Evolutionary conservation across 371 early-diverging fungal species (phyloP), one percentile per base, ranked within the genome.

Genomic region (Mortierella sp.): DNA sequence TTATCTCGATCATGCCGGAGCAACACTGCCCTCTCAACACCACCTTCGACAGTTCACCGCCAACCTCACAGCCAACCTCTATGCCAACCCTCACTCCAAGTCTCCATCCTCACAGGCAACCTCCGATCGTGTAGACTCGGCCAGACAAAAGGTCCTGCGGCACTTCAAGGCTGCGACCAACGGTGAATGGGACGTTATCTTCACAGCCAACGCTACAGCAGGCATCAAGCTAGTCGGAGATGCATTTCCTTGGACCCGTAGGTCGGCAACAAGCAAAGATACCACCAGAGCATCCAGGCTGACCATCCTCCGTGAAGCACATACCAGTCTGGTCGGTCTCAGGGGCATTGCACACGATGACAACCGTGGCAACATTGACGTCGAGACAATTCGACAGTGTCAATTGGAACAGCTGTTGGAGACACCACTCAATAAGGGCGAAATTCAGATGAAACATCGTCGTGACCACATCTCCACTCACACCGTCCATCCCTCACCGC

Each of bases 271-370:
- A 50, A 26, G 70, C 11, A 64, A 59, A 16, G 24, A n/a, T 48
- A 51, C 69, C 46, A 34, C n/a, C 44, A 55, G 55, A 16, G 44
- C 53, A 46, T 87, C 90, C n/a, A 81, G 78, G 54, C 89, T 92
- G 72, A 91, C 87, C 43, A 90, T 91, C 67, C 86, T 93, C 10
- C 79, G 88, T 1, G 92, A 91, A 73, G 88, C 91, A 14, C 96
- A 96, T 70, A 95, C 94, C 1, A 93, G 93, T 73, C 82, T 95
- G 5, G 89, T 96, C 3, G 95, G 95, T 0, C 81, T 96, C 75
- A 86, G 96, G 13, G 89, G 88, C 19, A 72, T 91, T 40, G 93
- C 88, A 0, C 67, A 81, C 5, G 88, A 81, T 37, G 77, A 80
- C 24, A 54, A 34, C 26, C 80, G 82, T 4, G 88, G 79, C 34